Evolutionary conservation across 257 asterid species (phyloP), one percentile per base, ranked within the genome.

Genomic region (Osmanthus fragrans): DNA sequence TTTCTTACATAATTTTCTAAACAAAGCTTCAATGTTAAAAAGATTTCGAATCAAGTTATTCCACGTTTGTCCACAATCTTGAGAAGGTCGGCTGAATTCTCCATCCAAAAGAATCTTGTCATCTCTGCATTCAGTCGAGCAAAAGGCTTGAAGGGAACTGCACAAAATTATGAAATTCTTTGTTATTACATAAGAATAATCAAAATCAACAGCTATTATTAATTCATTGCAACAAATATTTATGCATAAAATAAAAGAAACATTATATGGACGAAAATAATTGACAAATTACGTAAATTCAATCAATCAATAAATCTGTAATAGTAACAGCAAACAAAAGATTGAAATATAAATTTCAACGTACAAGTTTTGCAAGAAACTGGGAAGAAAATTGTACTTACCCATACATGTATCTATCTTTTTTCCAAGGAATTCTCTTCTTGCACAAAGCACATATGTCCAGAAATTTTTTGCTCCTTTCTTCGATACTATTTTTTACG

Each of bases 361-460:
- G 27, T 25, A 25, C 27, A 25, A 25, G 27, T 25, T 25, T 25
- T 25, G 1, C 27, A 25, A 25, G 27, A 25, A 25, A 25, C 4
- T 13, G 18, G 51, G 18, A 3, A 42, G 19, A 42, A 42, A 42
- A 12, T 2, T 42, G 10, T 7, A 77, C 80, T 18, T 77, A 77
- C 80, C 80, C 70, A 19, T 51, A 70, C 80, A 77, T 77, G 37
- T 70, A 77, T 58, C 37, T 71, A 40, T 77, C 76, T 4, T 60
- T 16, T 19, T 27, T 29, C 30, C 9, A 3, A 77, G 15, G 15
- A 39, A 70, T 18, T 56, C 37, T 6, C 76, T 58, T 36, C 76
- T 56, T 58, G 76, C 81, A 77, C 58, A 37, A 51, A 30, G 65
- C 76, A 39, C 81, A 77, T 56, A 23, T 58, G 27, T 71, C 51